phyloP scores from a whole-genome alignment of 1,284 basidiomycete species.

The Leccinum olivaceoglutinosum region DNA sequence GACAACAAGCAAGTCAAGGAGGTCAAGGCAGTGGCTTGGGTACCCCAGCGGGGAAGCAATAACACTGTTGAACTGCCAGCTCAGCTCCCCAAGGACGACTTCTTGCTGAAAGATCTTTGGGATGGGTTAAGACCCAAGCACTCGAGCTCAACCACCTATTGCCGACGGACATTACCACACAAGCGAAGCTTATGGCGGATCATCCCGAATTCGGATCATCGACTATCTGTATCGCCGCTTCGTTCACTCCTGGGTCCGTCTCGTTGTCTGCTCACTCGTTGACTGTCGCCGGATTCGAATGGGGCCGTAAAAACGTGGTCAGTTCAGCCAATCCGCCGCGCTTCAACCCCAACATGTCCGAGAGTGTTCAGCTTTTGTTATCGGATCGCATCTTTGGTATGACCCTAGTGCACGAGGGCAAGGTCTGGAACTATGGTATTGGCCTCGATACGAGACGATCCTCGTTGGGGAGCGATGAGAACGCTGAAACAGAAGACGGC shows the following conservation, averaged over 20 bases:
- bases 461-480: too few species aligned
- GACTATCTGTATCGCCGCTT: constrained; percentile 89
- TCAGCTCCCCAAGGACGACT: constrained; percentile 88
- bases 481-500: too few species aligned
- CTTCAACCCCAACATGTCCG: constrained; percentile 97
- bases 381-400: constrained; percentile 91
- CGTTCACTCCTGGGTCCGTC: constrained; percentile 97
- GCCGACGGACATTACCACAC: constrained; percentile 91
- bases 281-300: constrained; percentile 92
- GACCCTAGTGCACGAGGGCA: constrained; percentile 87
- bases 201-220: constrained; percentile 94
- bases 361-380: constrained; percentile 90
- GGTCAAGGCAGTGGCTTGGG: constrained; percentile 94
- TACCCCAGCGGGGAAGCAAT: constrained; percentile 95
- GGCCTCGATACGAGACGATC: constrained; percentile 42
- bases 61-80: constrained; percentile 86
- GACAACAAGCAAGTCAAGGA: constrained; percentile 99
- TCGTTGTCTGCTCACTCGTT: constrained; percentile 91
- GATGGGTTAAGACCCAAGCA: constrained; percentile 97
- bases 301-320: constrained; percentile 88
- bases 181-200: constrained; percentile 94
- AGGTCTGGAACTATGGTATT: constrained; percentile 91
- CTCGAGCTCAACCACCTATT: constrained; percentile 90
- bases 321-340: constrained; percentile 67
- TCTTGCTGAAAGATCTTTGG: constrained; percentile 90